Evolutionary conservation across 106 monocot species (phyloP).

Genomic region (Cymbidium sinense): DNA sequence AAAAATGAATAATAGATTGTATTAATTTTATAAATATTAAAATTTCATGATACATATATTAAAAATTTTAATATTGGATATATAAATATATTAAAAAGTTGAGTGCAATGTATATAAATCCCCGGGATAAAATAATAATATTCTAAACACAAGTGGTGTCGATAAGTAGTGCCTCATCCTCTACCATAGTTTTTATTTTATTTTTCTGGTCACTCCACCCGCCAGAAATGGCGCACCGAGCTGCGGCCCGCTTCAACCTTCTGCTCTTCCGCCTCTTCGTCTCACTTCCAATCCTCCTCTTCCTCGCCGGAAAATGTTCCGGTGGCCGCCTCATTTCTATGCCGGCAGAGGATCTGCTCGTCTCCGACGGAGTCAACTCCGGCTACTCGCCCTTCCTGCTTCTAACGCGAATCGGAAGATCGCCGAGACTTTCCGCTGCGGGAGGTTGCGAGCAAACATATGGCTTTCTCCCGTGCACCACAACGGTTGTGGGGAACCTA

Average conservation of each 20-base stretch:
- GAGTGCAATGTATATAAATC: too few species aligned
- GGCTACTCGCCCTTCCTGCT: constrained; percentile 4
- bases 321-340: constrained; percentile 18
- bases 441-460: constrained; percentile 59
- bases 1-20: too few species aligned
- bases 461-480: constrained; percentile 82
- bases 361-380: constrained; percentile 27
- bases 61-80: too few species aligned
- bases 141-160: too few species aligned
- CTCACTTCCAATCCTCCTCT: constrained; percentile 15
- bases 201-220: background rate
- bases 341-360: background rate
- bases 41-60: too few species aligned
- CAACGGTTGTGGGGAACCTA: constrained; percentile 63
- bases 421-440: background rate
- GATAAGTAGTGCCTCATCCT: background rate
- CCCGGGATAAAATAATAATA: too few species aligned
- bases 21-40: too few species aligned
- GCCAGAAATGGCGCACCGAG: background rate
- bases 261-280: constrained; percentile 9
- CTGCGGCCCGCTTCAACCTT: background rate
- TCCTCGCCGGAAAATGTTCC: constrained; percentile 6
- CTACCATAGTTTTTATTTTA: too few species aligned
- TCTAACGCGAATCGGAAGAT: constrained; percentile 2
- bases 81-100: too few species aligned